phyloP scores from a whole-genome alignment of 495 filamentous ascomycete species.

The Lasiosphaeria ovina region DNA sequence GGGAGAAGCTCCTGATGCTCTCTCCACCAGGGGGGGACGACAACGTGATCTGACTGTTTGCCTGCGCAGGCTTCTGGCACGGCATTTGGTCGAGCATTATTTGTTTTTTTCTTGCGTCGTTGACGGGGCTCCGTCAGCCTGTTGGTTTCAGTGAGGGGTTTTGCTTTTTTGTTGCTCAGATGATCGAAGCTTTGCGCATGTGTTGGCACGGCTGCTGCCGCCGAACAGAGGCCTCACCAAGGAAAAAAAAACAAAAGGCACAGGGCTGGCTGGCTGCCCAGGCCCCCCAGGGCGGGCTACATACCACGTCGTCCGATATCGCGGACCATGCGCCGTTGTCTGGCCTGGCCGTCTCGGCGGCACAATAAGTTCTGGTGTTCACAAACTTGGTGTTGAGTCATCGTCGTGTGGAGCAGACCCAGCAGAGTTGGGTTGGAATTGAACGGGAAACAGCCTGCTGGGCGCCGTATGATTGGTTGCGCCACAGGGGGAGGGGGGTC shows the following conservation, averaged over 20 bases:
- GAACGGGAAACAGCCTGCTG: not conserved
- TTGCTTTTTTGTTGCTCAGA: too few relatives aligned
- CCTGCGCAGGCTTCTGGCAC: too few relatives aligned
- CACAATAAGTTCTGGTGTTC: not conserved
- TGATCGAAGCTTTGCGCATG: too few relatives aligned
- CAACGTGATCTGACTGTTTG: too few relatives aligned
- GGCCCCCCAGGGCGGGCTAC: not conserved
- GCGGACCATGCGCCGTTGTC: not conserved
- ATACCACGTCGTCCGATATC: not conserved
- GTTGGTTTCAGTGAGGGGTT: too few relatives aligned
- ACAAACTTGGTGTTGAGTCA: conserved; percentile 7
- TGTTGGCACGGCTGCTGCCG: too few relatives aligned
- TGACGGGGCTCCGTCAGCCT: too few relatives aligned
- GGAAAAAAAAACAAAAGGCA: not conserved
- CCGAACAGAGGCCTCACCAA: too few relatives aligned
- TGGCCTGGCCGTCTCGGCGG: not conserved
- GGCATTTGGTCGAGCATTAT: too few relatives aligned
- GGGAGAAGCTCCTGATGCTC: too few relatives aligned
- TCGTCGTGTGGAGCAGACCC: conserved; percentile 6
- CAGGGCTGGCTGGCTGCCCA: conserved; percentile 1
- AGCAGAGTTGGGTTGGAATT: conserved; percentile 8
- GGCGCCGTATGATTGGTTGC: conserved; percentile 1
- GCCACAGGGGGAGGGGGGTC: not conserved
- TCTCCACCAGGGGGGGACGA: too few relatives aligned
- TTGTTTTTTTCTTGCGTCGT: too few relatives aligned